These are phyloP conservation scores for Exophiala xenobiotica DNA, from an alignment of 2,329 filamentous ascomycete genomes.

Conservation along the genomic window DNA sequence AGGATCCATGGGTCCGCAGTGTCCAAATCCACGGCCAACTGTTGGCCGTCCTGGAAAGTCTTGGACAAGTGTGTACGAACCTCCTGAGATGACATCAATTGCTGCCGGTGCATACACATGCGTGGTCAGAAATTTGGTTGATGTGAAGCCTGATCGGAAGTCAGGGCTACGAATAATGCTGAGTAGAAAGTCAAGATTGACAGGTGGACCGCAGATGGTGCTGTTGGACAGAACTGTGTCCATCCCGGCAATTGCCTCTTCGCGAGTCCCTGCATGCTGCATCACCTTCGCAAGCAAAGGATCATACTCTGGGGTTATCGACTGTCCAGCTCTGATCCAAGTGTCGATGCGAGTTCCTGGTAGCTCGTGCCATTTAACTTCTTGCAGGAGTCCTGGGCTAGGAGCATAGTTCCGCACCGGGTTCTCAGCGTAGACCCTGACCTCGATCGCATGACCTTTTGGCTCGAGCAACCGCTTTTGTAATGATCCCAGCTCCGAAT, in stretches of 20 bases:
- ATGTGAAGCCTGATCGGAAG: constrained; percentile 52
- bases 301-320: constrained; percentile 58
- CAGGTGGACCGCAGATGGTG: constrained; percentile 53
- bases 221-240: constrained; percentile 44
- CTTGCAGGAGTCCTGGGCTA: constrained; percentile 57
- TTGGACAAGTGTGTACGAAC: constrained; percentile 58
- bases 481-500: constrained; percentile 40
- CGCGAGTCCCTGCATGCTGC: constrained; percentile 46
- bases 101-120: constrained; percentile 46
- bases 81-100: constrained; percentile 57
- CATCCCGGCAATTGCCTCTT: constrained; percentile 47
- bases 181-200: constrained; percentile 57
- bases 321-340: constrained; percentile 59
- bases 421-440: constrained; percentile 58
- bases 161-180: constrained; percentile 46
- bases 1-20: constrained; percentile 61
- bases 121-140: constrained; percentile 55
- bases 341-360: constrained; percentile 59
- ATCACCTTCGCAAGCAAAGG: constrained; percentile 61
- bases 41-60: constrained; percentile 57
- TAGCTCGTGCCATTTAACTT: constrained; percentile 55
- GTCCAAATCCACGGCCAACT: constrained; percentile 58
- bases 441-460: constrained; percentile 53
- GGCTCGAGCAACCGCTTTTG: constrained; percentile 41
- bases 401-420: constrained; percentile 59